Percentiles rank a stretch among this genome's conserved stretches.
phyloP scores from a whole-genome alignment of 2,329 filamentous ascomycete species.

The Colletotrichum agaves region DNA sequence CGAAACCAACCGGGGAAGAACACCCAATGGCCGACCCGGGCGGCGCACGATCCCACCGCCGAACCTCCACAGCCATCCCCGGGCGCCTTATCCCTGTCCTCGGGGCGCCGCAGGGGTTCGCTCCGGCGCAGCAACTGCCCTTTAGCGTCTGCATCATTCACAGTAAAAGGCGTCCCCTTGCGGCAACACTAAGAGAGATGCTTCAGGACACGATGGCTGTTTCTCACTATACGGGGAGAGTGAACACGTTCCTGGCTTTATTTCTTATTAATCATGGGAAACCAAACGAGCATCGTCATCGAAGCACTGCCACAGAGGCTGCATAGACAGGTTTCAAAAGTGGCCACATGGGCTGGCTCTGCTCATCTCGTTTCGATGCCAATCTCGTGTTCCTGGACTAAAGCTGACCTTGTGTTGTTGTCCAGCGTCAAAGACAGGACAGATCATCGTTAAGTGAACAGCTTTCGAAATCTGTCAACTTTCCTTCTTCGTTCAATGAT shows the following conservation, averaged over 20 bases:
- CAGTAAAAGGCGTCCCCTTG: not conserved
- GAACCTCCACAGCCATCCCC: not conserved
- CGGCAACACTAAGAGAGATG: not conserved
- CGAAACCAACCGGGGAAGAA: not conserved
- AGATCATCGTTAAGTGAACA: constrained; percentile 1
- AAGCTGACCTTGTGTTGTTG: not conserved
- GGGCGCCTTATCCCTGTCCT: constrained; percentile 8
- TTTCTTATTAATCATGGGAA: not conserved
- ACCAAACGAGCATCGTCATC: constrained; percentile 14
- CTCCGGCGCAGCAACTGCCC: not conserved
- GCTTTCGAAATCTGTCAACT: constrained; percentile 12
- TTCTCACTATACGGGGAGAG: not conserved
- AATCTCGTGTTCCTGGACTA: not conserved
- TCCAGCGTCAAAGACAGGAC: constrained; percentile 13
- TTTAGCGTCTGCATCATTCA: not conserved
- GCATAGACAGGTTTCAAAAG: constrained; percentile 19
- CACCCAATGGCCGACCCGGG: constrained; percentile 6
- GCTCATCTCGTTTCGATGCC: constrained; percentile 34
- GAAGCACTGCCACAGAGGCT: constrained; percentile 26
- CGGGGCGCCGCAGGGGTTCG: not conserved
- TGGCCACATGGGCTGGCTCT: not conserved
- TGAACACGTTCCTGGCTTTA: constrained; percentile 16
- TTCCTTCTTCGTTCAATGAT: no score
- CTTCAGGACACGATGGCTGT: not conserved
- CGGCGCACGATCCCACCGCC: not conserved